Evolutionary conservation across 495 filamentous ascomycete genomes (phyloP), one percentile per base, ranked within the genome.

Genomic region (Tetracladium setigerum): DNA sequence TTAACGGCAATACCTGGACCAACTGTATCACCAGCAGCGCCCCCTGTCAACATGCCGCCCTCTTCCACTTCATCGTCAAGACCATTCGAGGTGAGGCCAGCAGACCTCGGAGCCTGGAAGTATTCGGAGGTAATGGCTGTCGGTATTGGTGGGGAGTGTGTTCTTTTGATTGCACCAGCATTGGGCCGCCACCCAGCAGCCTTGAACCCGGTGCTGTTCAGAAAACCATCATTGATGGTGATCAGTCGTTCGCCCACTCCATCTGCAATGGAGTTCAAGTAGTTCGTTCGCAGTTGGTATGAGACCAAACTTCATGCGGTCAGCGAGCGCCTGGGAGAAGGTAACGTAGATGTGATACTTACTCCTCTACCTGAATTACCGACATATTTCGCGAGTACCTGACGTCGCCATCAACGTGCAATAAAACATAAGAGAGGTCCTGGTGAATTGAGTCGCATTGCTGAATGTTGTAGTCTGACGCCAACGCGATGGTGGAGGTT

Each of bases 321-420:
- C 19, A 46, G 47, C n/a, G n/a, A 34, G 2, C 31, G 15, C 22
- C 7, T 27, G 3, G 3, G 7, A 27, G 22, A 27, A 27, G 19
- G 12, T 33, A 2, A 16, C 11, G 4, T 34, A 3, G 22, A 7
- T 9, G 27, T 17, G 10, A 18, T 27, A 71, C 84, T 46, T 82
- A 95, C 89, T 97, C 91, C 79, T 97, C 91, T 52, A 95, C 89
- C 65, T 95, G 88, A 46, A 97, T 83, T 59, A 97, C 77, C 56
- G 91, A 94, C 92, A 96, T 97, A 19, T 34, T 43, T 30, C 30
- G 16, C 12, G 9, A 9, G 24, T 41, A 32, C 46, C n/a, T 35
- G 44, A 36, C 36, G 49, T 14, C 45, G 43, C 17, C 37, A 38
- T 18, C 17, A 27, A 41, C 38, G 17, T n/a, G n/a, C n/a, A 27